Percentiles rank a stretch among this genome's conserved stretches.
These are phyloP conservation scores for Grigorovia humatica DNA, from an alignment of 805 yeast species.

Conservation along the genomic window DNA sequence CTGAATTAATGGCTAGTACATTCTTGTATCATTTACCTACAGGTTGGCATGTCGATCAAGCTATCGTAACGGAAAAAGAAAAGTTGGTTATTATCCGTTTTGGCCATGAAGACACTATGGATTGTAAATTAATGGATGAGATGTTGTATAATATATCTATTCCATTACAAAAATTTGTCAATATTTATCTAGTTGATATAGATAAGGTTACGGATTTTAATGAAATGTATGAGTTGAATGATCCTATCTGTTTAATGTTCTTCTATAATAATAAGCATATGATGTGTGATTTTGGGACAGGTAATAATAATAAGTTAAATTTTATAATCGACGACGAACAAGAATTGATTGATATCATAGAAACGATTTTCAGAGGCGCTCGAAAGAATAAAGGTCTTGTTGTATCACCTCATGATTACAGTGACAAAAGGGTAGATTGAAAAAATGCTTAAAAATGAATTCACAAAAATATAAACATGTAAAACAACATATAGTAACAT, in stretches of 20 bases:
- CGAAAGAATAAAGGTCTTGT: constrained; percentile 87
- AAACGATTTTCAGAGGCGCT: constrained; percentile 85
- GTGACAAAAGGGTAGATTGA: constrained; percentile 28
- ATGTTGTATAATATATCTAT: constrained; percentile 68
- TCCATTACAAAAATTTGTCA: constrained; percentile 79
- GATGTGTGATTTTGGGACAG: constrained; percentile 98
- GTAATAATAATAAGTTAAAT: constrained; percentile 89
- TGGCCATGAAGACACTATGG: constrained; percentile 67
- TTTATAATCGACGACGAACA: constrained; percentile 71
- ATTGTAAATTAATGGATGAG: constrained; percentile 89
- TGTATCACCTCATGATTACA: constrained; percentile 64
- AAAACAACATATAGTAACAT: too few relatives aligned
- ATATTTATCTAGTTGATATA: constrained; percentile 77
- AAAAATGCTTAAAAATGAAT: not conserved
- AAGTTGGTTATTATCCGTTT: constrained; percentile 80
- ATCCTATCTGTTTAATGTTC: constrained; percentile 88
- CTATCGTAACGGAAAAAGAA: constrained; percentile 87
- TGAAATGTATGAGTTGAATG: constrained; percentile 42
- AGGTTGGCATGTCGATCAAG: constrained; percentile 98
- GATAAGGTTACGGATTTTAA: constrained; percentile 86
- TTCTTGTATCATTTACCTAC: constrained; percentile 71
- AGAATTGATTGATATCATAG: constrained; percentile 84
- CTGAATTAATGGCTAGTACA: constrained; percentile 55
- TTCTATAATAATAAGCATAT: constrained; percentile 88
- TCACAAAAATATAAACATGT: not conserved